These are phyloP conservation scores for Chaetomium strumarium DNA, from an alignment of 2,329 filamentous ascomycete genomes.

Conservation along the genomic window DNA sequence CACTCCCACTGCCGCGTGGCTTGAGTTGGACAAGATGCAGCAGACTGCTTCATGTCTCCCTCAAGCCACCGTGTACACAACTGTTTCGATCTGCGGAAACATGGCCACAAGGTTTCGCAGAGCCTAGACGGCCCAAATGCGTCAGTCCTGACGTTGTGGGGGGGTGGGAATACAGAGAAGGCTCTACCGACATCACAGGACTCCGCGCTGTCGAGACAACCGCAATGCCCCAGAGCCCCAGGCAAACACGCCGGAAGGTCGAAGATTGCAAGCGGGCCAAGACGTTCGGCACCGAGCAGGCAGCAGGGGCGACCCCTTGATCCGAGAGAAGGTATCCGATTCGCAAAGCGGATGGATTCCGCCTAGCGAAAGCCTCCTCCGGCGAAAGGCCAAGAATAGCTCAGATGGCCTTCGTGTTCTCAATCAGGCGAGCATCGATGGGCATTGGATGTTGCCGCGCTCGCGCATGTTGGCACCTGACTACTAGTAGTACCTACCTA, in stretches of 20 bases:
- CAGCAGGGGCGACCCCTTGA: conserved; percentile 3
- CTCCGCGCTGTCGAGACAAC: background rate
- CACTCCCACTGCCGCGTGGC: conserved; percentile 17
- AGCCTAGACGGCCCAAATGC: background rate
- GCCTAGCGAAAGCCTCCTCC: background rate
- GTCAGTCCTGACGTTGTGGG: background rate
- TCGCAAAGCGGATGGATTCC: conserved; percentile 8
- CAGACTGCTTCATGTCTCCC: conserved; percentile 11
- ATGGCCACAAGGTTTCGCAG: conserved; percentile 2
- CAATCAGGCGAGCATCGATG: background rate
- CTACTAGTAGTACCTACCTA: too few relatives aligned
- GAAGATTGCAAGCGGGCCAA: background rate
- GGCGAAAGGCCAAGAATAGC: conserved; percentile 15
- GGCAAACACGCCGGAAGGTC: background rate
- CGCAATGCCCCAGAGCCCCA: background rate
- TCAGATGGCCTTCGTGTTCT: conserved; percentile 3
- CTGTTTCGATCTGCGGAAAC: conserved; percentile 11
- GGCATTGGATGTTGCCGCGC: conserved; percentile 3
- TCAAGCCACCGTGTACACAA: conserved; percentile 17
- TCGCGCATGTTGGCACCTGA: conserved; percentile 2
- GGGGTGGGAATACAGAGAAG: background rate
- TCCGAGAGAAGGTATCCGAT: conserved; percentile 17
- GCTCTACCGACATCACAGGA: background rate
- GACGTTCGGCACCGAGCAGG: conserved; percentile 16
- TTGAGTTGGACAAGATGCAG: conserved; percentile 18